phyloP scores from a whole-genome alignment of 768 basidiomycete genomes.

The Zangia roseola region DNA sequence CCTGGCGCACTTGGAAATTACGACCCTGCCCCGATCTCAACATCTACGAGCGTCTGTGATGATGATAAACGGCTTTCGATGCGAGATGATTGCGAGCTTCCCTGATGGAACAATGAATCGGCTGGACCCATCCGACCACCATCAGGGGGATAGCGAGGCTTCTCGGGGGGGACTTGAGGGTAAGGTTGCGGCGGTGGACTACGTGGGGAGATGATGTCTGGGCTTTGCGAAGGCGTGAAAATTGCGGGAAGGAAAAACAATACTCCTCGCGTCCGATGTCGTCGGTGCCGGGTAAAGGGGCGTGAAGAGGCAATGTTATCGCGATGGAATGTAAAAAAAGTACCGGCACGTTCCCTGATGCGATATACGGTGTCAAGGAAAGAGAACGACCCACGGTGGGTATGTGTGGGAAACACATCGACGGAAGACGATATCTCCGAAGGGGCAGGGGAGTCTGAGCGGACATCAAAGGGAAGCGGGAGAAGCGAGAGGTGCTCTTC shows the following conservation, averaged over 20 bases:
- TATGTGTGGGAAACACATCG: conserved; percentile 42
- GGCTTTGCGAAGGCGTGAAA: conserved; percentile 49
- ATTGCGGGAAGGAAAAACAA: conserved; percentile 83
- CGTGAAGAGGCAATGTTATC: conserved; percentile 39
- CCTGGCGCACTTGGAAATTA: conserved; percentile 13
- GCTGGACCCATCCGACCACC: conserved; percentile 31
- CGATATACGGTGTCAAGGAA: conserved; percentile 54
- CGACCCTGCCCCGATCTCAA: conserved; percentile 22
- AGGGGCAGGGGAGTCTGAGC: conserved; percentile 54
- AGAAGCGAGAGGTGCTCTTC: conserved; percentile 54
- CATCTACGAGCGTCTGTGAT: conserved; percentile 30
- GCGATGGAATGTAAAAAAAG: conserved; percentile 44
- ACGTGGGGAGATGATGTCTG: conserved; percentile 30
- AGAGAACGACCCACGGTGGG: conserved; percentile 38
- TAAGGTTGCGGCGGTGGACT: conserved; percentile 32
- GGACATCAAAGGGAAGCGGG: conserved; percentile 61
- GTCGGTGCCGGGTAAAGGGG: conserved; percentile 47
- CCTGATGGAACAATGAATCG: conserved; percentile 24
- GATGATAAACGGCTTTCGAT: conserved; percentile 28
- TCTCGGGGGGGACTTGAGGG: conserved; percentile 42
- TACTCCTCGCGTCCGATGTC: conserved; percentile 56
- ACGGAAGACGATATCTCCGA: conserved; percentile 45
- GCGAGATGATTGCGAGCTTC: conserved; percentile 30
- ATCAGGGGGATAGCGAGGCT: conserved; percentile 39
- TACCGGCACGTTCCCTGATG: conserved; percentile 52